Conservation (phyloP, 805 yeast species). For the Pichia insulana region DNA sequence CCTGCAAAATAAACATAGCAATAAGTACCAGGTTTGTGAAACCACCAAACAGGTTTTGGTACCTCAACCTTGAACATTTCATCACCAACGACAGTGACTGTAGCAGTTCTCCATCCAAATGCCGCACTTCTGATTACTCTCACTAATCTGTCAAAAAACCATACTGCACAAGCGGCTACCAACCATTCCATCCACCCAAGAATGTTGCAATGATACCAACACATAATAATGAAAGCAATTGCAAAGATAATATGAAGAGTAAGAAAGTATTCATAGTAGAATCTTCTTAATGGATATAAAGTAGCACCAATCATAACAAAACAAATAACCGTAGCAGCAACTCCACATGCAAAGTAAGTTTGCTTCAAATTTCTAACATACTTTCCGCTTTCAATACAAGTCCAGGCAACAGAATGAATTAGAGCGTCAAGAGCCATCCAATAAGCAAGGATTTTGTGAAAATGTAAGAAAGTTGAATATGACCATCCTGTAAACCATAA, state of each 20-base stretch:
- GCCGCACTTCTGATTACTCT: constrained; percentile 28
- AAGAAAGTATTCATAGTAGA: constrained; percentile 52
- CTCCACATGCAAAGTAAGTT: constrained; percentile 25
- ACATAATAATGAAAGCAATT: constrained; percentile 40
- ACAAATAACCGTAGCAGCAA: constrained; percentile 33
- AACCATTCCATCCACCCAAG: constrained; percentile 29
- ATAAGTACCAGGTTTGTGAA: constrained; percentile 45
- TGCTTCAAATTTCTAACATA: constrained; percentile 9
- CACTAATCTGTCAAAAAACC: constrained; percentile 44
- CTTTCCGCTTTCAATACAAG: constrained; percentile 12
- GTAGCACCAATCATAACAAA: constrained; percentile 42
- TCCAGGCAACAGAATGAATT: constrained; percentile 34
- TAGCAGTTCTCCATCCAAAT: constrained; percentile 21
- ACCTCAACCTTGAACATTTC: constrained; percentile 37
- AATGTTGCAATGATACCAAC: constrained; percentile 47
- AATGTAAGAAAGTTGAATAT: constrained; percentile 36
- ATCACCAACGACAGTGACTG: constrained; percentile 13
- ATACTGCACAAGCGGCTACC: constrained; percentile 35
- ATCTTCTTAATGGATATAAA: constrained; percentile 40
- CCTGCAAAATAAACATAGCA: constrained; percentile 49
- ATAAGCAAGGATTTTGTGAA: constrained; percentile 63
- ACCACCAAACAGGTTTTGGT: constrained; percentile 45
- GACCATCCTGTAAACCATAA: constrained; percentile 37
- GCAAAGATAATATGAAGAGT: constrained; percentile 51
- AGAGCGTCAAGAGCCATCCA: constrained; percentile 32